Evolutionary conservation across 2,329 filamentous ascomycete genomes (phyloP), one percentile per base, ranked within the genome.

Genomic region (Penicillium sp.): DNA sequence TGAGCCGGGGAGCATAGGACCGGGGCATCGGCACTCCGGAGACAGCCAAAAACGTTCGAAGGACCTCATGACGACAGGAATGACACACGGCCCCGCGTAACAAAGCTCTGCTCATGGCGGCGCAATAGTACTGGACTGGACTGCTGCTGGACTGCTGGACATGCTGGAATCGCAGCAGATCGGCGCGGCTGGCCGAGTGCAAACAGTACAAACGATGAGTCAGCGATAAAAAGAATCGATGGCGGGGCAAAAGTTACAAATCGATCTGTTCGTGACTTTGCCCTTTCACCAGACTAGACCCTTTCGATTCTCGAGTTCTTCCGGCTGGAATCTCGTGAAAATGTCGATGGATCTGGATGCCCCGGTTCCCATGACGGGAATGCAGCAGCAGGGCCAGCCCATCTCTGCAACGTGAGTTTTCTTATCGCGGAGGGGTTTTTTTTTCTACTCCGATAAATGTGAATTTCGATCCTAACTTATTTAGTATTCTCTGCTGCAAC

Each of bases 401-500:
- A 63, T 66, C 49, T 70, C 76, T 57, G 83, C 84, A 57, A 87
- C 84, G 81, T 83, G 71, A 62, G 78, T 62, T 17, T 30, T 36
- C 37, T 48, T 56, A 51, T 46, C 50, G 46, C 23, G 15, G 21
- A 36, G 49, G 26, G 30, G 44, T 49, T 54, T 52, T 41, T 49
- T 41, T 47, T 52, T 40, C 46, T 41, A 56, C 59, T 64, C 18
- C 21, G 49, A 54, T 27, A 26, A 33, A 48, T 55, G 43, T 59
- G 60, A 58, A 61, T 42, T 29, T 49, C 30, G 20, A 40, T 40
- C 6, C 39, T 42, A 29, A 42, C 9, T 29, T 43, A 46, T 42
- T 21, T 53, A 90, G 86, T n/a, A 96, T 97, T 69, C 88, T 99
- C 52, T 99, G 94, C 76, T 96, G 91, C 79, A 96, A 97, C 81